Evolutionary conservation across 192 early-diverging fungal species (phyloP), one percentile per base, ranked within the genome.

Genomic region (Rhizoclosmatium globosum): DNA sequence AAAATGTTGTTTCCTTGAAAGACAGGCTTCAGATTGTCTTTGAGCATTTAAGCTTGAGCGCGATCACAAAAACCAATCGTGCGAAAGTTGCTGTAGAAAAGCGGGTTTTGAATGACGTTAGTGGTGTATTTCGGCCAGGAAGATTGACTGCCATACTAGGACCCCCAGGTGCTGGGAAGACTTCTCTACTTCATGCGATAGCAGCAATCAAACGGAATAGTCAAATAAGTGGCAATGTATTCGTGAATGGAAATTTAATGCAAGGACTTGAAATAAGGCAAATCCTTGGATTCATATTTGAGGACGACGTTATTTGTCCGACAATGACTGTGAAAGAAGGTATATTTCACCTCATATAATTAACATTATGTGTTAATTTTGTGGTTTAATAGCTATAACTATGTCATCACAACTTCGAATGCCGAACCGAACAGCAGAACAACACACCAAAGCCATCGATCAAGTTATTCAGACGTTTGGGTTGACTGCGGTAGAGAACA

Each of bases 141-240:
- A 88, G 91, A 46, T 75, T 95, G 31, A 84, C 93, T 64, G 94
- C 93, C 4, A 87, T 98, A 11, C 95, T 96, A 90, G 96, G 96
- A 2, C 92, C 93, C 2, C 94, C 92, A 17, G 95, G 95, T 6
- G 94, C 95, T 19, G 96, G 96, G 3, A 82, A 78, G 71, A 82
- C 81, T 4, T 78, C 69, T 4, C 59, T 81, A 21, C 47, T 81
- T 13, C 53, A 81, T 47, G 73, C 68, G 2, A 67, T 81, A 7
- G 92, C 91, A 2, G 90, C 88, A 70, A 75, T 86, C 56, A 50
- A 82, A 31, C 44, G 84, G 59, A 62, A 67, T 48, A 80, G 90
- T 39, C 68, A 64, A 41, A 41, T 82, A 4, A 76, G 68, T 47
- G 92, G 92, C 1, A 50, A 82, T 23, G 83, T 93, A 48, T 81